These are phyloP conservation scores for Fusarium xyrophilum DNA, from an alignment of 2,329 filamentous ascomycete genomes.

Conservation along the genomic window DNA sequence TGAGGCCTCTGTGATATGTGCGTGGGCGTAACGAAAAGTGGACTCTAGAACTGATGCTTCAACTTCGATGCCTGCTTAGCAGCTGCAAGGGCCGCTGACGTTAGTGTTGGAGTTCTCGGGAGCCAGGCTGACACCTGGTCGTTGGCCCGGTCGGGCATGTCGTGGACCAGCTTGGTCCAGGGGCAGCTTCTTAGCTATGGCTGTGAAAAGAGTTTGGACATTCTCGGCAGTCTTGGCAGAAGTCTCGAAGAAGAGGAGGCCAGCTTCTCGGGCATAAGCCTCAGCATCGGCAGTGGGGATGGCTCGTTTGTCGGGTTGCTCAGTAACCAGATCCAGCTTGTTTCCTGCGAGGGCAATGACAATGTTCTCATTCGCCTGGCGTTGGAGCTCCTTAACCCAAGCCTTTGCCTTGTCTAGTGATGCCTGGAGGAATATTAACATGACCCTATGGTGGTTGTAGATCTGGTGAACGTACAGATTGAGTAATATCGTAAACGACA, in stretches of 20 bases:
- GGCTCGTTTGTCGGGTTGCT: constrained; percentile 94
- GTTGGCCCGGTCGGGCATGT: constrained; percentile 73
- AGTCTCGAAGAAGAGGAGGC: constrained; percentile 96
- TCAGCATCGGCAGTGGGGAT: constrained; percentile 89
- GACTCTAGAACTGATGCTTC: constrained; percentile 31
- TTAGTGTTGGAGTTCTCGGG: constrained; percentile 66
- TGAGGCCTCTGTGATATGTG: constrained; percentile 36
- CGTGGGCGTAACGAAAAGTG: constrained; percentile 30
- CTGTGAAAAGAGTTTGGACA: constrained; percentile 93
- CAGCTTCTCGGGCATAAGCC: constrained; percentile 91
- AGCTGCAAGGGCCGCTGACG: constrained; percentile 62
- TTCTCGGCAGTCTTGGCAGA: constrained; percentile 98
- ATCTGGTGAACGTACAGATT: constrained; percentile 75
- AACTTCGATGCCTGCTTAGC: constrained; percentile 49
- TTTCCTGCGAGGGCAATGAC: constrained; percentile 98
- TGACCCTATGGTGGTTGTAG: neutral
- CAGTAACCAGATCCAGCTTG: constrained; percentile 94
- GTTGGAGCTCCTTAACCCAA: constrained; percentile 98
- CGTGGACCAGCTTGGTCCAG: constrained; percentile 95
- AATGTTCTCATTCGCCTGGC: constrained; percentile 99
- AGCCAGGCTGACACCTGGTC: constrained; percentile 64
- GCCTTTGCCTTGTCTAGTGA: constrained; percentile 99
- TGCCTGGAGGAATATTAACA: constrained; percentile 55
- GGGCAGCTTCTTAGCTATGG: constrained; percentile 96
- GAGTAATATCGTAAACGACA: constrained; percentile 98